These are phyloP conservation scores for Akebia trifoliata DNA, from an alignment of 164 flowering plant genomes.

Conservation along the genomic window DNA sequence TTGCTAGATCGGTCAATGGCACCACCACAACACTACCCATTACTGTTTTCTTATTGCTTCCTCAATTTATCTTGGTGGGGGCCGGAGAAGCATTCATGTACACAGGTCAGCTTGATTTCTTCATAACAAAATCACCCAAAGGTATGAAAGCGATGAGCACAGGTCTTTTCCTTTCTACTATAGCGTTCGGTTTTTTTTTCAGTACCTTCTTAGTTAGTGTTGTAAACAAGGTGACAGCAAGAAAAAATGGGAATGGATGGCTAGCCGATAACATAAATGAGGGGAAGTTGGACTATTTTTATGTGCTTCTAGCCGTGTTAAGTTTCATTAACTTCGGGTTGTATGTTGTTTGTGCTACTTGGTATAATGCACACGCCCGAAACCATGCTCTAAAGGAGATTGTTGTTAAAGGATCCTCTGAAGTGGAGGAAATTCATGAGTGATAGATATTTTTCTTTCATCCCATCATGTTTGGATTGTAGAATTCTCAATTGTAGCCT, in stretches of 20 bases:
- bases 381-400: too few species aligned
- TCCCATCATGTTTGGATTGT: too few species aligned
- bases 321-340: slow-evolving; percentile 50
- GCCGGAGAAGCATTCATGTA: slow-evolving; percentile 89
- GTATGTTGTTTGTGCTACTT: slow-evolving; percentile 50
- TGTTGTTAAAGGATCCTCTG: too few species aligned
- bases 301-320: slow-evolving; percentile 47
- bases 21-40: slow-evolving; percentile 38
- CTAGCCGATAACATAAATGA: slow-evolving; percentile 56
- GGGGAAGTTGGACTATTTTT: slow-evolving; percentile 69
- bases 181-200: slow-evolving; percentile 74
- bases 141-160: slow-evolving; percentile 98
- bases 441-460: too few species aligned
- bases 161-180: slow-evolving; percentile 76
- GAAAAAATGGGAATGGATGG: slow-evolving; percentile 66
- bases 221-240: slow-evolving; percentile 49
- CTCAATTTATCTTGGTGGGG: slow-evolving; percentile 83
- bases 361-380: too few species aligned
- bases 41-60: slow-evolving; percentile 62
- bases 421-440: too few species aligned
- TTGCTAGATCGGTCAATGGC: slow-evolving; percentile 29
- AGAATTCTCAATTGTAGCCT: too few species aligned
- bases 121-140: slow-evolving; percentile 83
- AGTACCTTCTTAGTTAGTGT: slow-evolving; percentile 69
- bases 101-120: slow-evolving; percentile 92